Evolutionary conservation across 2,329 filamentous ascomycete genomes (phyloP).

Genomic region (Elsinoe australis): DNA sequence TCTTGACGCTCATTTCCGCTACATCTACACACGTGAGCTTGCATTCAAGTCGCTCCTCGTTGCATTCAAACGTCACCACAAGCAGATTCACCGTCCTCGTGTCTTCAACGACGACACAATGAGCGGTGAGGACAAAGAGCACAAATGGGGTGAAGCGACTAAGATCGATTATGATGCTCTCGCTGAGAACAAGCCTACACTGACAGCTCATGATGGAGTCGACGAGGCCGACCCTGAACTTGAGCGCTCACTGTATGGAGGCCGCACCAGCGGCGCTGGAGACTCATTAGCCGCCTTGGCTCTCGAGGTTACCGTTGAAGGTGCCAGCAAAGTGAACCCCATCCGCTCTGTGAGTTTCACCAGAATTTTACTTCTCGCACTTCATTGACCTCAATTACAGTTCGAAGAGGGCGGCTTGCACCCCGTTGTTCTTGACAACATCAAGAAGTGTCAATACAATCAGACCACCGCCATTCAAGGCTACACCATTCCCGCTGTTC

Average conservation of each 20-base stretch:
- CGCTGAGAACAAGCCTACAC: constrained; percentile 18
- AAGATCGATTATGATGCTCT: constrained; percentile 27
- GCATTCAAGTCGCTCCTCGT: too few species aligned
- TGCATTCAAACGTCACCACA: too few species aligned
- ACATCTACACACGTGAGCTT: too few species aligned
- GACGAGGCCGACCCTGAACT: constrained; percentile 63
- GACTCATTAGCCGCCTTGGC: constrained; percentile 55
- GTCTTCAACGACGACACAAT: too few species aligned
- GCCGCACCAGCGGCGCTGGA: constrained; percentile 48
- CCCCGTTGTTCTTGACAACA: constrained; percentile 71
- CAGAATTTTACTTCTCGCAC: not conserved
- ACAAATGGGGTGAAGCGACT: constrained; percentile 24
- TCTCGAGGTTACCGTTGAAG: constrained; percentile 46
- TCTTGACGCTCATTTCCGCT: too few species aligned
- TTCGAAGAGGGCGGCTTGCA: constrained; percentile 79
- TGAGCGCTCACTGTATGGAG: constrained; percentile 66
- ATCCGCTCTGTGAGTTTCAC: constrained; percentile 43
- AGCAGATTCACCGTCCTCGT: too few species aligned
- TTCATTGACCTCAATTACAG: constrained; percentile 31
- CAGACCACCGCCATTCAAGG: constrained; percentile 79
- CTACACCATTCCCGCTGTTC: constrained; percentile 73
- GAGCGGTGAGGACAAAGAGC: not conserved
- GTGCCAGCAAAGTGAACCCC: constrained; percentile 40
- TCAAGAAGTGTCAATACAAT: constrained; percentile 62
- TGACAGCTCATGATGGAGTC: constrained; percentile 60